These are phyloP conservation scores for Pythium monospermum DNA, from an alignment of 352 stramenopile genomes.

Conservation along the genomic window DNA sequence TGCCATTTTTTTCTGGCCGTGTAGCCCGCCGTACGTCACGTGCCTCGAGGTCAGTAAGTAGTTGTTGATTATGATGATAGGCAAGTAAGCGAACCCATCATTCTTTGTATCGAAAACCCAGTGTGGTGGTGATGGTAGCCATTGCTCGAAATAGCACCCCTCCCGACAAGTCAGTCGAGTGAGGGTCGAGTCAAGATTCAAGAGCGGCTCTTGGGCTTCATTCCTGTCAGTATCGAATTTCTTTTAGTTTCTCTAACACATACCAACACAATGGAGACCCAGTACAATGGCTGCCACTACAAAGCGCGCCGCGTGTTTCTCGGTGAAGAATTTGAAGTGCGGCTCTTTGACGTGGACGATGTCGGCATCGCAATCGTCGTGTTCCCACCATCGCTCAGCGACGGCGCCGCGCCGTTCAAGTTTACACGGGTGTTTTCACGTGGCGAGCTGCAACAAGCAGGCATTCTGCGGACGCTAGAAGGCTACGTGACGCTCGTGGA, in stretches of 20 bases:
- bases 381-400: conserved; percentile 31
- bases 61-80: no score
- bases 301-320: conserved; percentile 57
- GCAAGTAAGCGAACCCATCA: no score
- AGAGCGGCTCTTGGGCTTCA: background rate
- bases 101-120: no score
- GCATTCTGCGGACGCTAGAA: conserved; percentile 51
- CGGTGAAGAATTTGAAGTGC: conserved; percentile 60
- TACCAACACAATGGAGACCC: conserved; percentile 28
- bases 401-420: conserved; percentile 30
- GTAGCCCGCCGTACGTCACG: no score
- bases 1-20: no score
- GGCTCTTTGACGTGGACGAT: conserved; percentile 68
- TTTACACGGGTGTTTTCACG: conserved; percentile 64
- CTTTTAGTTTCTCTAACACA: no score
- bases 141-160: no score
- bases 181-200: no score
- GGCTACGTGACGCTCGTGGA: conserved; percentile 59
- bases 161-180: no score
- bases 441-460: conserved; percentile 36
- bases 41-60: no score
- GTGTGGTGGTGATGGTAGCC: no score
- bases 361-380: conserved; percentile 55
- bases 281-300: conserved; percentile 56
- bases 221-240: background rate